phyloP scores from a whole-genome alignment of 2,329 filamentous ascomycete species.

The Ophiosphaerella korrae region DNA sequence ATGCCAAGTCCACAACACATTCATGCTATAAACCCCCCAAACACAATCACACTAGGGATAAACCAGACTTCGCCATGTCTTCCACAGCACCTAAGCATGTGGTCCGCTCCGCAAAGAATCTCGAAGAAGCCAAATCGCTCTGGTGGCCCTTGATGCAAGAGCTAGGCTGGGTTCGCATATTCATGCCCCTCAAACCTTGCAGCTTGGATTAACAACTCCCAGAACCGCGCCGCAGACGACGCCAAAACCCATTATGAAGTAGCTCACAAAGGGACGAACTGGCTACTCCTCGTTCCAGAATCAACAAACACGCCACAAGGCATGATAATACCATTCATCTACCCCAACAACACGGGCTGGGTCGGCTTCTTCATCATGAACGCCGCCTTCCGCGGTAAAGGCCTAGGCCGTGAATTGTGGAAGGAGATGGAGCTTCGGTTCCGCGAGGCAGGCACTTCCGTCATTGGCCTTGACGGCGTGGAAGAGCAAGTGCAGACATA shows the following conservation, averaged over 20 bases:
- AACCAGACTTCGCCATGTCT: slow-evolving; percentile 1
- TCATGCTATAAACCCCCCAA: not conserved
- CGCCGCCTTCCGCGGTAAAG: slow-evolving; percentile 33
- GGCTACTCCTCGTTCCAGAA: slow-evolving; percentile 39
- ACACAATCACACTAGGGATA: not conserved
- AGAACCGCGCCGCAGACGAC: slow-evolving; percentile 44
- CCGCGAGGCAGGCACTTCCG: slow-evolving; percentile 14
- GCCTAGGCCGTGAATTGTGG: slow-evolving; percentile 41
- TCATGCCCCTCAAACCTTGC: too few relatives aligned
- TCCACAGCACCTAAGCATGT: slow-evolving; percentile 4
- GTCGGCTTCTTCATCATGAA: slow-evolving; percentile 46
- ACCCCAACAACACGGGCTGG: slow-evolving; percentile 47
- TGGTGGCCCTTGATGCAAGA: slow-evolving; percentile 34
- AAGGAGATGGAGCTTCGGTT: slow-evolving; percentile 33
- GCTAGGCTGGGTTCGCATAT: not conserved
- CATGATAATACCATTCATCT: slow-evolving; percentile 39
- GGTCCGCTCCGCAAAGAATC: slow-evolving; percentile 24
- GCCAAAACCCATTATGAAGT: slow-evolving; percentile 38
- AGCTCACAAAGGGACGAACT: slow-evolving; percentile 27
- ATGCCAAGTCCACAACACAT: not conserved
- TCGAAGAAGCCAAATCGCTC: slow-evolving; percentile 28
- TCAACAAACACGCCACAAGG: slow-evolving; percentile 32
- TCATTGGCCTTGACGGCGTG: slow-evolving; percentile 46
- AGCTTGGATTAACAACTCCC: not conserved
- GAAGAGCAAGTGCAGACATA: slow-evolving; percentile 46